phyloP scores from a whole-genome alignment of 83 land plant genomes.

The Diphasiastrum complanatum region DNA sequence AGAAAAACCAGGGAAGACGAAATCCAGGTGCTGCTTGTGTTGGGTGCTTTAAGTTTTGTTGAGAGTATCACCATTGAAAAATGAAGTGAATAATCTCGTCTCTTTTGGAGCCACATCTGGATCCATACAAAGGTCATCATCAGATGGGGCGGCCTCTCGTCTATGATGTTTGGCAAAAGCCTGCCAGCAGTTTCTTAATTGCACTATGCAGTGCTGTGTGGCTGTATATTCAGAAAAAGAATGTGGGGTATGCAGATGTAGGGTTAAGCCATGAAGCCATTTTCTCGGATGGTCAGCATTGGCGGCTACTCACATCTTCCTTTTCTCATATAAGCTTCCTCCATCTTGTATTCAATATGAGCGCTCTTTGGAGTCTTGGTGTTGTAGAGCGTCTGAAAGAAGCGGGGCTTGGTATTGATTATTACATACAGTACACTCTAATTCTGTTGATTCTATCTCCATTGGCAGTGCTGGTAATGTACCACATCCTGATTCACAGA shows the following conservation, averaged over 20 bases:
- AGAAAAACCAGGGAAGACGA: no score
- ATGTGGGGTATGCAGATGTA: slow-evolving; percentile 70
- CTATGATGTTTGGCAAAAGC: slow-evolving; percentile 72
- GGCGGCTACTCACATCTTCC: slow-evolving; percentile 87
- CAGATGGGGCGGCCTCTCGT: slow-evolving; percentile 88
- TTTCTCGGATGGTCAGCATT: slow-evolving; percentile 67
- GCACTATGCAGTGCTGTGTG: slow-evolving; percentile 80
- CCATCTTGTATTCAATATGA: slow-evolving; percentile 96
- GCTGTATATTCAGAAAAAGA: slow-evolving; percentile 86
- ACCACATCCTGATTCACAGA: slow-evolving; percentile 74
- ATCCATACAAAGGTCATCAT: no score
- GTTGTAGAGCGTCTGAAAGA: slow-evolving; percentile 60
- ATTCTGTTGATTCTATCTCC: slow-evolving; percentile 76
- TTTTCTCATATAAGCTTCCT: slow-evolving; percentile 91
- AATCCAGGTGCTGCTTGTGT: no score
- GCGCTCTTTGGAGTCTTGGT: slow-evolving; percentile 97
- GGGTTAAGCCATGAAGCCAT: slow-evolving; percentile 93
- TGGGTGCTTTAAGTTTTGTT: no score
- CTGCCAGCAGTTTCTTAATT: slow-evolving; percentile 83
- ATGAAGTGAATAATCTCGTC: no score
- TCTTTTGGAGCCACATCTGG: no score
- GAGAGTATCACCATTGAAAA: no score
- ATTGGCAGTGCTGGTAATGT: slow-evolving; percentile 61
- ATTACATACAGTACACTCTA: slow-evolving; percentile 84
- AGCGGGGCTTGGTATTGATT: slow-evolving; percentile 62